Evolutionary conservation across 2,329 filamentous ascomycete species (phyloP), one percentile per base, ranked within the genome.

Genomic region (Aureobasidium lini): DNA sequence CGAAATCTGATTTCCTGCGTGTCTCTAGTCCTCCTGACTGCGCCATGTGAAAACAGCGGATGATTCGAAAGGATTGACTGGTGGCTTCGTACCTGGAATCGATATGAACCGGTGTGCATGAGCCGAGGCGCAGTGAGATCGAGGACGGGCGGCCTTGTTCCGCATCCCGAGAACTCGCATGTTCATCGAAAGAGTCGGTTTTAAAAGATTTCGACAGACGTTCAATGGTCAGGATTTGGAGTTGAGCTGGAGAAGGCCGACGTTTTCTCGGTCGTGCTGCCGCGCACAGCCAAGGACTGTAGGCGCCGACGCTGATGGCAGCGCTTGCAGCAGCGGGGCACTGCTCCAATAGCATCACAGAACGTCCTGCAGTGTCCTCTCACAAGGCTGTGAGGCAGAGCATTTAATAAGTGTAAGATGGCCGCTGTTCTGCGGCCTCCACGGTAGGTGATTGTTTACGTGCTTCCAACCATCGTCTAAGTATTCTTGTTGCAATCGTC

Each of bases 301-400:
- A 57, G 9, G 13, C 54, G 54, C 54, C 54, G 54, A 48, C 39
- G 43, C 43, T 57, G 54, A 57, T 28, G 42, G 43, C 42, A 57
- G 54, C 54, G 54, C 54, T 57, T 57, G 34, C 32, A 16, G n/a
- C 28, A 40, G 54, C 31, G 42, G 54, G 34, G 39, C 31, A 44
- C 10, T 36, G 39, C 40, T 56, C 54, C 54, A 57, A 57, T 57
- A 13, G 54, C 34, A 57, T 47, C 54, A 16, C 43, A 18, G 18
- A 39, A 43, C 32, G 34, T 13, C 23, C 15, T 57, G 43, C 54
- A 47, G 54, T 43, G 28, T 40, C 18, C 52, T 37, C 52, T 37
- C 52, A 29, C 40, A 57, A 34, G 40, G 52, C 40, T 46, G 23
- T 6, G 16, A 37, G 32, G 43, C 32, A 39, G 23, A 47, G 23